Base-by-base conservation (phyloP, 352 stramenopile genomes). In the Phytopythium montanum region DNA sequence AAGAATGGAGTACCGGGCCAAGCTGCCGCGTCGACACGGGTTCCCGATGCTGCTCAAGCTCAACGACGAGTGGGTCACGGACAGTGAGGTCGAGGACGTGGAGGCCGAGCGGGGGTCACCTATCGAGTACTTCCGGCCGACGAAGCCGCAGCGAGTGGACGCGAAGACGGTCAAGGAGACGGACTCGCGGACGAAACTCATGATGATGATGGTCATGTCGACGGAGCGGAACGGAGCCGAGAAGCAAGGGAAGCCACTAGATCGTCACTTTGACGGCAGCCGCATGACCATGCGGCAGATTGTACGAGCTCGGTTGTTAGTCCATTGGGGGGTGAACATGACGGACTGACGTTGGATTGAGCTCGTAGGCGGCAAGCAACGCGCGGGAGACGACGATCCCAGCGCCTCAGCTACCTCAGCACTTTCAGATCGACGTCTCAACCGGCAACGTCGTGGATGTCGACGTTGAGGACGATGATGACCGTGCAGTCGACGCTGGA, bases 21-120 rank as follows among this genome's bases (percentile, higher is more conserved):
- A 59, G 21, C 57, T 93, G 51, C 83, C 81, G n/a, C 61, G 81
- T 42, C 68, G 60, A 7, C 53, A 58, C 36, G 79, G 77, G 0
- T 91, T 91, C 51, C 77, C 81, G 2, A 82, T 93, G 77, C 64
- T 93, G 36, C 69, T 81, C 56, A 61, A 66, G 23, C 54, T 93
- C 36, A 91, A 91, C 54, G 69, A 51, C 7, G 66, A 70, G 21
- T 88, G 74, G 77, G 89, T 93, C 55, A 77, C 70, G 2, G 75
- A 89, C 33, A 56, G 50, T 0, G 81, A 91, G 46, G 56, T 81
- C 36, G 54, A 45, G 3, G 62, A 80, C 31, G 75, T 89, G 23
- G 81, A 91, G 50, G 4, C 21, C 1, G 83, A 93, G 65, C 61
- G 66, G 10, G 77, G 76, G 0, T 64, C 68, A 31, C 33, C 48